Conservation (phyloP, 768 basidiomycete species). For the Psilocybe azurescens region DNA sequence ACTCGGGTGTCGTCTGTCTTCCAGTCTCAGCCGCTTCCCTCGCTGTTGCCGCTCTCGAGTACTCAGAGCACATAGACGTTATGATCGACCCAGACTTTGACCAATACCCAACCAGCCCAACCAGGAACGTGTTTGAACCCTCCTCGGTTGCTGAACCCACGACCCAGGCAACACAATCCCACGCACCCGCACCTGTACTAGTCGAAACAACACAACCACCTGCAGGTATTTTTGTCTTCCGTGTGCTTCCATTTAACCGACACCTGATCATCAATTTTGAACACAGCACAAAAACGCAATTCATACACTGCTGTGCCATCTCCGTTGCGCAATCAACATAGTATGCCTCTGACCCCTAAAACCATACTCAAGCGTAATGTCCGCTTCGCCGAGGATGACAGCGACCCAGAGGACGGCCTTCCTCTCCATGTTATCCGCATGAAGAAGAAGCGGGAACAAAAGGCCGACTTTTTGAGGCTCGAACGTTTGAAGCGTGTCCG, state of each 20-base stretch:
- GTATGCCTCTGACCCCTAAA: constrained; percentile 20
- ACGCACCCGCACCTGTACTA: constrained; percentile 18
- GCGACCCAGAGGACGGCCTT: constrained; percentile 70
- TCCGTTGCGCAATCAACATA: constrained; percentile 50
- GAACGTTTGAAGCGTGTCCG: constrained; percentile 59
- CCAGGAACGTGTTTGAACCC: constrained; percentile 19
- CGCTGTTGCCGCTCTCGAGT: constrained; percentile 76
- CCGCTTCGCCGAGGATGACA: constrained; percentile 68
- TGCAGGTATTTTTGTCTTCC: constrained; percentile 25
- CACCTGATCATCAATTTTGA: constrained; percentile 14
- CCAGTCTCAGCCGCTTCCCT: constrained; percentile 49
- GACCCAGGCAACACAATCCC: constrained; percentile 19
- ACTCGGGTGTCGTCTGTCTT: constrained; percentile 39
- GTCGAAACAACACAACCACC: constrained; percentile 4
- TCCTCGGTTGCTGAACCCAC: constrained; percentile 21
- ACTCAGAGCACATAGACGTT: constrained; percentile 68
- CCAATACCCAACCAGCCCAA: constrained; percentile 17
- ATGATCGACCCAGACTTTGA: constrained; percentile 57
- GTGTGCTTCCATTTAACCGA: constrained; percentile 8
- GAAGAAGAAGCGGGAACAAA: constrained; percentile 76
- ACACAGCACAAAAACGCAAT: constrained; percentile 33
- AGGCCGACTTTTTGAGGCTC: constrained; percentile 66
- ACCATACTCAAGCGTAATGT: constrained; percentile 57
- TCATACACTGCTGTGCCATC: constrained; percentile 52
- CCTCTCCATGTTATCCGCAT: constrained; percentile 75